A percentile compares a stretch with the other conserved stretches of the same genome.
Evolutionary conservation across 345 rosid species (phyloP).

Genomic region (Bruguiera gymnorhiza): DNA sequence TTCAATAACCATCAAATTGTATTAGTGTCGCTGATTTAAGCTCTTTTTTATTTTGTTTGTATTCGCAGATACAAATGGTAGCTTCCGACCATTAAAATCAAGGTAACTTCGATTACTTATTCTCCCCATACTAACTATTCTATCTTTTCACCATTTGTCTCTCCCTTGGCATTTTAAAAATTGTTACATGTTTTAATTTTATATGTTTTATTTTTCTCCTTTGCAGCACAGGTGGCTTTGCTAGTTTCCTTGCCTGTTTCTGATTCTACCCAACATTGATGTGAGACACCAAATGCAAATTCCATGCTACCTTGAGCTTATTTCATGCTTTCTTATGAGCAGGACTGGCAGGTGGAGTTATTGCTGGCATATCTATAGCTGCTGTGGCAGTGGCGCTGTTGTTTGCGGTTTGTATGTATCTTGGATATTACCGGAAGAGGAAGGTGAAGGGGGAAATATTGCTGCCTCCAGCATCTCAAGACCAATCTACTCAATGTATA

Average conservation of each 20-base stretch:
- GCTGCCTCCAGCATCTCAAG: slow-evolving; percentile 34
- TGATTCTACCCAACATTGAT: slow-evolving; percentile 14
- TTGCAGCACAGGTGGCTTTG: slow-evolving; percentile 54
- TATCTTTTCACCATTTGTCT: background rate
- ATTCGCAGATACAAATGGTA: slow-evolving; percentile 53
- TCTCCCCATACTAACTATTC: background rate
- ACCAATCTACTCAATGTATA: slow-evolving; percentile 35
- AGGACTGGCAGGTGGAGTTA: slow-evolving; percentile 59
- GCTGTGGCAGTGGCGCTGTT: slow-evolving; percentile 40
- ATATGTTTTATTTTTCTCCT: slow-evolving; percentile 20
- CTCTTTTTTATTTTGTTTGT: slow-evolving; percentile 5
- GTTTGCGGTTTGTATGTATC: slow-evolving; percentile 36
- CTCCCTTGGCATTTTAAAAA: background rate
- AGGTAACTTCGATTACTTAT: slow-evolving; percentile 36
- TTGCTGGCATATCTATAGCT: slow-evolving; percentile 63
- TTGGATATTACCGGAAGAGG: slow-evolving; percentile 47
- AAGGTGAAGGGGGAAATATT: slow-evolving; percentile 32
- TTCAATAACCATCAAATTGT: slow-evolving; percentile 6
- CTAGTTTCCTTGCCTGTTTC: slow-evolving; percentile 23
- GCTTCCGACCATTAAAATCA: slow-evolving; percentile 44
- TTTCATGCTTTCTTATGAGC: slow-evolving; percentile 27
- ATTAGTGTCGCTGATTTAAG: slow-evolving; percentile 14
- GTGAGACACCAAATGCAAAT: slow-evolving; percentile 15
- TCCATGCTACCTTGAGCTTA: slow-evolving; percentile 26
- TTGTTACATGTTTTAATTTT: background rate